Base-by-base conservation (phyloP, 2,329 filamentous ascomycete species). In the Xylariaceae sp. region DNA sequence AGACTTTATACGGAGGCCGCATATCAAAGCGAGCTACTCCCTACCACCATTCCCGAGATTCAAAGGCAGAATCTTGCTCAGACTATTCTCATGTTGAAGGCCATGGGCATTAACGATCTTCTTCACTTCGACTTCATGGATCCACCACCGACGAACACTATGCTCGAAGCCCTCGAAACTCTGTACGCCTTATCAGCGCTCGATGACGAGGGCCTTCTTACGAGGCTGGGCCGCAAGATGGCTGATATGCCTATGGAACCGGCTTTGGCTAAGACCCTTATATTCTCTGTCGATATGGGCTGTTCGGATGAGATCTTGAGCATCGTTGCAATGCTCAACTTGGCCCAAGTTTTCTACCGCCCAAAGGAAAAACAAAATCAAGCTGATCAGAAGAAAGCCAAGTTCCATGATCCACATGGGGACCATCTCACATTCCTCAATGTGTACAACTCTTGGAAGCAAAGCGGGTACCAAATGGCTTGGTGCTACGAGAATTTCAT, bases 401-500 rank as follows among this genome's bases (percentile, higher is more conserved):
- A 96, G 63, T 98, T 98, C 68, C 89, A 96, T 67, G 93, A 98
- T 57, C 87, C 91, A 0, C 82, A 89, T 42, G 93, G 93, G 39
- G 93, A 98, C 60, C 93, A 98, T 58, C 74, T 98, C 11, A 98
- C 93, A 0, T 74, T 97, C 0, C 79, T 98, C 33, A 98, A 98
- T 55, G 90, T 98, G 1, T 98, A 95, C 71, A 95, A 96, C 58
- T 83, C 79, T n/a, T 98, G 93, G 93, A 95, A 95, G 63, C 76
- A 83, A 34, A 85, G 81, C 48, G 83, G 84, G 6, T 95, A 80
- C 66, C 86, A 82, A 37, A 87, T 82, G 43, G 83, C 90, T 0
- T 98, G 93, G 93, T 97, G 93, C 61, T 91, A 89, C 53, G 94
- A 98, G 60, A 96, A 98, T 65, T 98, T 95, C 63, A 93, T 98